Base-by-base conservation (phyloP, 225 moss, liverwort and hornwort genomes). In the Polytrichum commune region DNA sequence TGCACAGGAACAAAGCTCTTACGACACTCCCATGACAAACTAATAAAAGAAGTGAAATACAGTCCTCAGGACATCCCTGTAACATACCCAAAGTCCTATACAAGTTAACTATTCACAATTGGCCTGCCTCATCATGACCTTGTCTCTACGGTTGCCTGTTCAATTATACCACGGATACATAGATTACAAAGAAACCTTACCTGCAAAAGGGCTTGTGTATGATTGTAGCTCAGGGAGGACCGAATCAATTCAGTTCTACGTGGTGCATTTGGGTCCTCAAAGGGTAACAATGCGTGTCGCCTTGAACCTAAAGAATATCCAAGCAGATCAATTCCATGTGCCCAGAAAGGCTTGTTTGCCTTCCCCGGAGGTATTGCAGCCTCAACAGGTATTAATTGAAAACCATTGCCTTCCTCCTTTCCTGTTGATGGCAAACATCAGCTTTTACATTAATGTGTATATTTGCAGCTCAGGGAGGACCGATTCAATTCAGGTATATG, bases 301-400 rank as follows among this genome's bases (percentile, higher is more conserved):
- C 85, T 93, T n/a, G 87, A 90, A 30, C 98, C 95, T 77, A 98
- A 80, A n/a, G 98, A 90, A 66, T 98, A 98, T 54, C 98, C 98
- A 24, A 98, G 62, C 72, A 98, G 76, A 84, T 98, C 98, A 10
- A 95, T 77, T 30, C 98, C 98, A 73, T 86, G 89, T 27, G 89
- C 86, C 89, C 89, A 89, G 65, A 89, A 89, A 16, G 89, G 86
- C 82, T 89, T 89, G 66, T 84, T 84, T 56, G 84, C 79, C 72
- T 89, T 82, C 33, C 80, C 89, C 54, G 83, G 81, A 71, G 89
- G 89, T 77, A 86, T 82, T 27, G 82, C 81, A 60, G 77, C 89
- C 79, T 89, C 89, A 8, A 89, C 84, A 53, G 89, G 60, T 28
- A 69, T 72, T 35, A 89, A 82, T 62, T 69, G 55, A 26, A 75